Conservation (phyloP, 352 stramenopile species). For the Lagenidium sp. region DNA sequence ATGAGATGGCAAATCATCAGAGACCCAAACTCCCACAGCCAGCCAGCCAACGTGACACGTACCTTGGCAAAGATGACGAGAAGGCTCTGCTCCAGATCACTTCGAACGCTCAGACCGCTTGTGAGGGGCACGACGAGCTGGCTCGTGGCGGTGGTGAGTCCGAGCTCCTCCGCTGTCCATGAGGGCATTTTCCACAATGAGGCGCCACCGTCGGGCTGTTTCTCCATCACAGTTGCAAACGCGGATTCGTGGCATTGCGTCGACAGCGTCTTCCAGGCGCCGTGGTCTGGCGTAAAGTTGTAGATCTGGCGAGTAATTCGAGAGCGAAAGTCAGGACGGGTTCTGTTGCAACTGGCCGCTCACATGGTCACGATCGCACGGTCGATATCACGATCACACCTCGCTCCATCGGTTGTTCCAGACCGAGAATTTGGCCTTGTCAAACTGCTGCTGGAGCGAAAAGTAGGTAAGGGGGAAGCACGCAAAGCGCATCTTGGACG, state of each 20-base stretch:
- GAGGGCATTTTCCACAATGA: conserved; percentile 45
- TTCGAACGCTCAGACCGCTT: conserved; percentile 19
- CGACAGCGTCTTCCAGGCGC: conserved; percentile 29
- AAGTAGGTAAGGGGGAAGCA: conserved; percentile 66
- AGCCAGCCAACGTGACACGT: not conserved
- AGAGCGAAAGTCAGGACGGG: too few relatives aligned
- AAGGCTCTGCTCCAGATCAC: too few relatives aligned
- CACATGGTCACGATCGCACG: too few relatives aligned
- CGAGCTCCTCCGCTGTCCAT: conserved; percentile 31
- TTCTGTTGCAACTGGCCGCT: too few relatives aligned
- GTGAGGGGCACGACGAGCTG: conserved; percentile 51
- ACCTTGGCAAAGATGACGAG: too few relatives aligned
- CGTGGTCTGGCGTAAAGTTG: conserved; percentile 56
- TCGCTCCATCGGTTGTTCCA: conserved; percentile 84
- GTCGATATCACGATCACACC: conserved; percentile 21
- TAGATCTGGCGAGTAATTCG: conserved; percentile 33
- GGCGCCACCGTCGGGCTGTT: conserved; percentile 12
- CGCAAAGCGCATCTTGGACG: conserved; percentile 39
- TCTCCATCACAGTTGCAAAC: conserved; percentile 18
- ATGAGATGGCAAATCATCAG: not conserved
- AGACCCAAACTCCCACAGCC: too few relatives aligned
- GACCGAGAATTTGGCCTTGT: conserved; percentile 52
- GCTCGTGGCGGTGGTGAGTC: conserved; percentile 18
- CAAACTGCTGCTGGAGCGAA: conserved; percentile 58
- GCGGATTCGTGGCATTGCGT: conserved; percentile 21